Conservation (phyloP, 371 early-diverging fungal genomes). For the Syncephalastrum contaminatum region DNA sequence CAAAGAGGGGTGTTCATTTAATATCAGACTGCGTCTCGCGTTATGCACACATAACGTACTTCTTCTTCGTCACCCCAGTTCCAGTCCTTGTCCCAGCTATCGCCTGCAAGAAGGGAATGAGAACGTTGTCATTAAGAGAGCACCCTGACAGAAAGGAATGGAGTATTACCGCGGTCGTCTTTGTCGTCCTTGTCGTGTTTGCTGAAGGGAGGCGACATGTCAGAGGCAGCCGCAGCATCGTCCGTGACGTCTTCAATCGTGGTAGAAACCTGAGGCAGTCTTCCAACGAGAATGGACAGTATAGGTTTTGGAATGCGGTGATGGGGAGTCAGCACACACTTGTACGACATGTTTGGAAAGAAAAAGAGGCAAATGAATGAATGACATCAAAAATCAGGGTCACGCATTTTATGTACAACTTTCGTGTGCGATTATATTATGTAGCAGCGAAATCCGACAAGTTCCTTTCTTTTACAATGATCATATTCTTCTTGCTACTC, state of each 20-base stretch:
- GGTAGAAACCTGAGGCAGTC: constrained; percentile 43
- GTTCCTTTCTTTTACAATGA: no score
- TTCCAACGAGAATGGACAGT: constrained; percentile 41
- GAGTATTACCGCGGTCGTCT: no score
- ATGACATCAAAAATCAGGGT: no score
- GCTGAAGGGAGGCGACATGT: no score
- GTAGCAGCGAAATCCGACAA: no score
- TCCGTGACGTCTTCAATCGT: constrained; percentile 39
- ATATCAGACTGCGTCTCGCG: background rate
- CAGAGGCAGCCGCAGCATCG: constrained; percentile 19
- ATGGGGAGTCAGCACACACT: constrained; percentile 39
- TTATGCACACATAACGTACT: constrained; percentile 10
- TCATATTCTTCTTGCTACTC: no score
- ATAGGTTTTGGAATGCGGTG: constrained; percentile 44
- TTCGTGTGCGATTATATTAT: no score
- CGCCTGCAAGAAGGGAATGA: constrained; percentile 14
- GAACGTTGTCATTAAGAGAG: background rate
- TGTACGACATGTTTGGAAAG: constrained; percentile 18
- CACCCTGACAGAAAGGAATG: no score
- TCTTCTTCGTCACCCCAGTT: constrained; percentile 45
- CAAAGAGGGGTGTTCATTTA: constrained; percentile 2
- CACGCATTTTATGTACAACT: no score
- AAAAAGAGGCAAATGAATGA: no score
- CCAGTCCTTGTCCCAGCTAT: constrained; percentile 50
- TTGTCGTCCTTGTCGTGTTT: no score